Conservation (phyloP, 2,329 filamentous ascomycete genomes). For the Colletotrichum gloeosporioides region DNA sequence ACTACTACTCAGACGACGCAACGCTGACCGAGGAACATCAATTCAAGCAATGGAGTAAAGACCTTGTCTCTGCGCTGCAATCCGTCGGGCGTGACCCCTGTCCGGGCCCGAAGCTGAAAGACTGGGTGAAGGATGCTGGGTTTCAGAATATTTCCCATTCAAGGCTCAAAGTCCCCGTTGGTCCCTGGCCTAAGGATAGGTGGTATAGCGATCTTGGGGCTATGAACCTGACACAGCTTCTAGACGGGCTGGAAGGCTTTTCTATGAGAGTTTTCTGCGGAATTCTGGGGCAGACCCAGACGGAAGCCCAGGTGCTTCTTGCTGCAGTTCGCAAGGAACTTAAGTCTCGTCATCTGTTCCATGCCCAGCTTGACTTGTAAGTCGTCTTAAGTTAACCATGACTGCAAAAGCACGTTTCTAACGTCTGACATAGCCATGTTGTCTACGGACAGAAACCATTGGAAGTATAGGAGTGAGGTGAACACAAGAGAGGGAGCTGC, state of each 20-base stretch:
- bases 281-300: constrained; percentile 29
- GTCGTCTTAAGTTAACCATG: not conserved
- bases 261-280: constrained; percentile 24
- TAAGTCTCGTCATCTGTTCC: constrained; percentile 29
- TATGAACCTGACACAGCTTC: constrained; percentile 13
- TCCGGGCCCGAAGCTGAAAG: constrained; percentile 25
- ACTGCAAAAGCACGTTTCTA: too few relatives aligned
- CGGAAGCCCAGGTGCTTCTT: constrained; percentile 31
- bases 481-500: too few relatives aligned
- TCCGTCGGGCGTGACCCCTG: not conserved
- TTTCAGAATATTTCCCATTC: constrained; percentile 38
- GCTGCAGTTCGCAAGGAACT: constrained; percentile 32
- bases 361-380: constrained; percentile 25
- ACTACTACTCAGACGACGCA: constrained; percentile 26
- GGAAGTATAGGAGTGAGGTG: not conserved
- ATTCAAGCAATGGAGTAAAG: constrained; percentile 15
- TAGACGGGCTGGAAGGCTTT: constrained; percentile 28
- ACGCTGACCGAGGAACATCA: constrained; percentile 10
- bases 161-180: constrained; percentile 39
- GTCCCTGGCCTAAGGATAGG: constrained; percentile 31
- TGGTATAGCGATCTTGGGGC: constrained; percentile 25
- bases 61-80: constrained; percentile 30
- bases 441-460: constrained; percentile 15
- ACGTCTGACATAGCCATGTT: not conserved
- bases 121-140: constrained; percentile 38